These are phyloP conservation scores for Darksidea phi DNA, from an alignment of 495 filamentous ascomycete genomes.

Conservation along the genomic window DNA sequence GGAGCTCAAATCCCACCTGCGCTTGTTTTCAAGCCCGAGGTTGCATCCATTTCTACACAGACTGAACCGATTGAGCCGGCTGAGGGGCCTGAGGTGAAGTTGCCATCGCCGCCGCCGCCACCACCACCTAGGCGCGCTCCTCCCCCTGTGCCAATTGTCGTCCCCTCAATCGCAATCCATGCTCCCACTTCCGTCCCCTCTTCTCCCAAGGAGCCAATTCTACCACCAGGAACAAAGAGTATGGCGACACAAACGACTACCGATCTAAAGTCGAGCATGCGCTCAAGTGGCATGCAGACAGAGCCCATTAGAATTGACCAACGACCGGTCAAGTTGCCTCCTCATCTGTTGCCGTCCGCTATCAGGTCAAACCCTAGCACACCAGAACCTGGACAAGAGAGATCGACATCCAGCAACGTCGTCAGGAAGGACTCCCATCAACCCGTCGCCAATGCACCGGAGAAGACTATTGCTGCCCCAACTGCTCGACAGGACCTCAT, in stretches of 20 bases:
- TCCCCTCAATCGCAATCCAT: constrained; percentile 66
- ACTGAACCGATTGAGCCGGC: constrained; percentile 68
- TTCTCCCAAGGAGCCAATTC: constrained; percentile 59
- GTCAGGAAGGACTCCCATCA: constrained; percentile 20
- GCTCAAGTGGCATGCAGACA: constrained; percentile 72
- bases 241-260: constrained; percentile 55
- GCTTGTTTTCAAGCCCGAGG: constrained; percentile 37
- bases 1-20: constrained; percentile 38
- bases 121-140: constrained; percentile 34
- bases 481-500: constrained; percentile 22
- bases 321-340: constrained; percentile 68
- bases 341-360: constrained; percentile 73
- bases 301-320: constrained; percentile 80
- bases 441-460: constrained; percentile 1
- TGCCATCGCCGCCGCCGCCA: constrained; percentile 11
- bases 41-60: constrained; percentile 67
- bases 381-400: constrained; percentile 43
- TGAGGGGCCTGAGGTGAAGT: constrained; percentile 40
- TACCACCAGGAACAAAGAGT: constrained; percentile 66
- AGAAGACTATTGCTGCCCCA: constrained; percentile 6
- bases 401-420: constrained; percentile 29
- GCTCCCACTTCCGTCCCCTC: constrained; percentile 64
- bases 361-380: constrained; percentile 59
- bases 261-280: constrained; percentile 41
- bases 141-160: constrained; percentile 43